Evolutionary conservation across 345 rosid species (phyloP).

Genomic region (Corymbia maculata): DNA sequence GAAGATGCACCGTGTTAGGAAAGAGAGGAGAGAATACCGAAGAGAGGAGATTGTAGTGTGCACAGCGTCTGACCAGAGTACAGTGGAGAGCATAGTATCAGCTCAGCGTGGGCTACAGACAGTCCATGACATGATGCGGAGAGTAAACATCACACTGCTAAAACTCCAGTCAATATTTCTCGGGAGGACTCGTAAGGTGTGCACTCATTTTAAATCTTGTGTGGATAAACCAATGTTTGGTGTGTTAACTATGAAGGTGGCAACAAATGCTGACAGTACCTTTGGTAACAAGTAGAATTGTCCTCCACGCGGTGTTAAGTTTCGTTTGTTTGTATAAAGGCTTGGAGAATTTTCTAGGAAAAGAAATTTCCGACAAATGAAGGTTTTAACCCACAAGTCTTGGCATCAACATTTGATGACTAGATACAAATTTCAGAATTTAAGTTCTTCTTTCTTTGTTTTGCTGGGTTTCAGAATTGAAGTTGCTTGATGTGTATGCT

Average conservation of each 20-base stretch:
- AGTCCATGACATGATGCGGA: slow-evolving; percentile 41
- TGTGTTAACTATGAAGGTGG: neutral
- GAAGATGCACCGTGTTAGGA: slow-evolving; percentile 51
- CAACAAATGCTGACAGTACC: neutral
- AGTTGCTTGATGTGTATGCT: neutral
- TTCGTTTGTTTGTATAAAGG: neutral
- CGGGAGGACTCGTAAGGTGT: slow-evolving; percentile 60
- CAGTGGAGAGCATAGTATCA: slow-evolving; percentile 68
- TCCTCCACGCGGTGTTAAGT: neutral
- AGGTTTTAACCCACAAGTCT: neutral
- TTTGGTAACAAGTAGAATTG: neutral
- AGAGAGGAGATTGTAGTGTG: slow-evolving; percentile 48
- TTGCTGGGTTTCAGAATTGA: neutral
- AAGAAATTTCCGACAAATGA: neutral
- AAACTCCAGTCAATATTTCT: slow-evolving; percentile 58
- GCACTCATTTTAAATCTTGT: neutral
- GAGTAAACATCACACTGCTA: slow-evolving; percentile 50
- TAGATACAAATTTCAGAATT: neutral
- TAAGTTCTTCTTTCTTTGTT: neutral
- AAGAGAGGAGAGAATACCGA: slow-evolving; percentile 11
- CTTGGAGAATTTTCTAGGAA: neutral
- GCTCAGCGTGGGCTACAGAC: slow-evolving; percentile 58
- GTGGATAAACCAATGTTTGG: neutral
- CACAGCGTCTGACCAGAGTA: slow-evolving; percentile 44
- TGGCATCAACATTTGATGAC: neutral